phyloP scores from a whole-genome alignment of 2,329 filamentous ascomycete genomes.

The Colletotrichum paranaense region DNA sequence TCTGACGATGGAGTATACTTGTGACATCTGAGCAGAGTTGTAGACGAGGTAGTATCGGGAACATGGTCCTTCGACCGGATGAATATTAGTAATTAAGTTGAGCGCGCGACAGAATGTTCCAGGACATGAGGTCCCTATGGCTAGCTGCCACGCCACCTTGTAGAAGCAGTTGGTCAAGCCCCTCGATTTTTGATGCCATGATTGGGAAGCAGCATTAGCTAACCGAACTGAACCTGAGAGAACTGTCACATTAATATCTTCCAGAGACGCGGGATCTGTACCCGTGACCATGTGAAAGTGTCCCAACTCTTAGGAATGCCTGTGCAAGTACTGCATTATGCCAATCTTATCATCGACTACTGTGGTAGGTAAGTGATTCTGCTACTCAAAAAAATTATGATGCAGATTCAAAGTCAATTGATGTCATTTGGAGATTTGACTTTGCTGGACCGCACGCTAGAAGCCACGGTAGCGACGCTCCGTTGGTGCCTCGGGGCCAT shows the following conservation, averaged over 20 bases:
- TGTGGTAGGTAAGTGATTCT: neutral
- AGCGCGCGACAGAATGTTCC: too few species aligned
- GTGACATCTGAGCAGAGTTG: conserved; percentile 15
- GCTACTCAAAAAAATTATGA: neutral
- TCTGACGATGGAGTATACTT: conserved; percentile 47
- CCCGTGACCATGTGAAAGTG: neutral
- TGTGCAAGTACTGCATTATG: neutral
- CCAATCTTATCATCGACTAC: neutral
- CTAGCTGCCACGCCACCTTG: too few species aligned
- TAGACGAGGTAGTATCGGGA: neutral
- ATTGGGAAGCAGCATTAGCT: neutral
- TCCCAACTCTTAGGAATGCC: neutral
- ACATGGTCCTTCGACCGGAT: neutral
- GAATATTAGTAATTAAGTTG: neutral
- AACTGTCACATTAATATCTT: neutral
- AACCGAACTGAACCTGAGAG: neutral
- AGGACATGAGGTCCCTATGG: too few species aligned
- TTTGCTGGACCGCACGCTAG: neutral
- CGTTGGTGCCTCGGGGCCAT: neutral
- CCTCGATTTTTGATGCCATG: neutral
- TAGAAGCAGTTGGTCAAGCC: too few species aligned
- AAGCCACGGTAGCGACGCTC: neutral
- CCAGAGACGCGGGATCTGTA: neutral
- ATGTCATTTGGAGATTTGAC: neutral
- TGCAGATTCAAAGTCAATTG: neutral